A percentile compares a stretch with the other conserved stretches of the same genome.
These are phyloP conservation scores for Acmispon strigosus DNA, from an alignment of 306 rosid genomes.

Conservation along the genomic window DNA sequence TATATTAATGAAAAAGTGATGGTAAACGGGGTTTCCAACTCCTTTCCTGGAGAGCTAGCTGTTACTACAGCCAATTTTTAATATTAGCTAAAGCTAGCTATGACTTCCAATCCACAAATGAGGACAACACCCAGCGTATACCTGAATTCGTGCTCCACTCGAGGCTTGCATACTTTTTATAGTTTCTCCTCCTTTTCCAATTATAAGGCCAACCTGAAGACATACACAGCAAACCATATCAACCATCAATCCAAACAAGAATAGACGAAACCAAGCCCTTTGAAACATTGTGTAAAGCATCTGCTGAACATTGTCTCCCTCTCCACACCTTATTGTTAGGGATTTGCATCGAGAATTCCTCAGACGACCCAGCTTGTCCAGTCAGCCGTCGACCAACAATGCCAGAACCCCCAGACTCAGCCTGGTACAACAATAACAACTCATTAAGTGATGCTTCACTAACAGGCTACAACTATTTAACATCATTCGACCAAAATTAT, in stretches of 20 bases:
- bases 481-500: not conserved
- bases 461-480: not conserved
- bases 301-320: not conserved
- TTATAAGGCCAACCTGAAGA: constrained; percentile 87
- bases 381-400: constrained; percentile 50
- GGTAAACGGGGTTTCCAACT: not conserved
- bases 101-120: not conserved
- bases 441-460: not conserved
- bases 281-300: not conserved
- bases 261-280: not conserved
- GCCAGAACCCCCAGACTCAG: constrained; percentile 95
- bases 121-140: constrained; percentile 7
- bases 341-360: constrained; percentile 55
- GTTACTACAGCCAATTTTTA: not conserved
- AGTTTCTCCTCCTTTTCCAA: constrained; percentile 97
- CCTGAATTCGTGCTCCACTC: constrained; percentile 94
- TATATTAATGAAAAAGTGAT: not conserved
- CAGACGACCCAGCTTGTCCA: constrained; percentile 63
- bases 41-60: not conserved
- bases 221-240: not conserved
- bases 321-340: constrained; percentile 79
- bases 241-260: not conserved
- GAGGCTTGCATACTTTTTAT: constrained; percentile 89
- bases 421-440: constrained; percentile 39
- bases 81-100: not conserved